phyloP scores from a whole-genome alignment of 2,329 filamentous ascomycete genomes.

The Hypomyces rosellus region DNA sequence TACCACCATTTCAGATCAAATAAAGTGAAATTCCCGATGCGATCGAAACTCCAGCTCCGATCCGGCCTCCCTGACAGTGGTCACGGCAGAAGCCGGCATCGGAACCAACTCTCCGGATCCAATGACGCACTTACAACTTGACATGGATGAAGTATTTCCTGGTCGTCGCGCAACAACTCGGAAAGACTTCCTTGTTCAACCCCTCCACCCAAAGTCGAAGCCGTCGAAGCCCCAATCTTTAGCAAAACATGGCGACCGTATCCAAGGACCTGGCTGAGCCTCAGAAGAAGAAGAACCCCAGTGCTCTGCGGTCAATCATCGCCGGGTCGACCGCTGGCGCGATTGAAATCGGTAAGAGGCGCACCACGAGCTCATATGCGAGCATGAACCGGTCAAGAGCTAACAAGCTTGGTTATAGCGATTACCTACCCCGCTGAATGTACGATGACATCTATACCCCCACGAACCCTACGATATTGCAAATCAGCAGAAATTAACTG shows the following conservation, averaged over 20 bases:
- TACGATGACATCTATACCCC: constrained; percentile 36
- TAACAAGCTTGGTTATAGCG: constrained; percentile 32
- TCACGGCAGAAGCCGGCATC: constrained; percentile 9
- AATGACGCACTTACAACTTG: not conserved
- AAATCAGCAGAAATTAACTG: constrained; percentile 12
- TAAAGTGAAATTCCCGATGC: constrained; percentile 8
- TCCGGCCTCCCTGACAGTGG: not conserved
- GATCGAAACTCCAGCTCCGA: constrained; percentile 5
- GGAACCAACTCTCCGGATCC: constrained; percentile 10
- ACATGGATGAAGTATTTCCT: too few species aligned
- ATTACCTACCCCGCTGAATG: constrained; percentile 95
- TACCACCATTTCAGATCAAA: not conserved
- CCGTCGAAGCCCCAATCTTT: not conserved
- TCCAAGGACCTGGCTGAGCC: constrained; percentile 17
- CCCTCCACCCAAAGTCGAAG: not conserved
- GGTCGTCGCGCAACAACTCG: too few species aligned
- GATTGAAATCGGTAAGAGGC: constrained; percentile 72
- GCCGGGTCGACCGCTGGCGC: constrained; percentile 92
- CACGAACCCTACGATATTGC: not conserved
- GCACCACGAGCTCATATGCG: not conserved
- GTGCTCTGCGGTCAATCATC: constrained; percentile 79
- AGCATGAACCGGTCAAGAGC: too few species aligned
- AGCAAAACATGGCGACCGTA: constrained; percentile 23
- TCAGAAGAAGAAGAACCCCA: constrained; percentile 51
- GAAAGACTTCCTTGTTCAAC: too few species aligned